Evolutionary conservation across 2,329 filamentous ascomycete genomes (phyloP).

Genomic region (Neofusicoccum kwambonambiense): DNA sequence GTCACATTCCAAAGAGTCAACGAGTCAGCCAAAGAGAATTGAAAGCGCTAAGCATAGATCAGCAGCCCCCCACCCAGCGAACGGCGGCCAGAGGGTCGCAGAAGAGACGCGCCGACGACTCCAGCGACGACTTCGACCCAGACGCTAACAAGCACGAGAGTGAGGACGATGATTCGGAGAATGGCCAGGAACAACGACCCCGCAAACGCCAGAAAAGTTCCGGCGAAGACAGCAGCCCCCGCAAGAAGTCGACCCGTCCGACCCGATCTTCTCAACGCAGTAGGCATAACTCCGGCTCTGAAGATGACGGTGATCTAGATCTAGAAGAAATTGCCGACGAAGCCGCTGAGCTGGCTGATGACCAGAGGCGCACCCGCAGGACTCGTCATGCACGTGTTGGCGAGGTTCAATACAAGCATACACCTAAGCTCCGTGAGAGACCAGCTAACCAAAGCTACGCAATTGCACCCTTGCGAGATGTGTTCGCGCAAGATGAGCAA

Average conservation of each 20-base stretch:
- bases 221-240: constrained; percentile 23
- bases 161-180: constrained; percentile 54
- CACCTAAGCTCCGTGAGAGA: constrained; percentile 59
- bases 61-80: background rate
- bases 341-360: constrained; percentile 57
- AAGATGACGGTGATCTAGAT: constrained; percentile 44
- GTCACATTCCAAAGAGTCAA: constrained; percentile 24
- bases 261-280: constrained; percentile 46
- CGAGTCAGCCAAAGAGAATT: background rate
- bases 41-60: constrained; percentile 24
- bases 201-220: constrained; percentile 37
- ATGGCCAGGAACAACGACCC: constrained; percentile 43
- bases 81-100: constrained; percentile 17
- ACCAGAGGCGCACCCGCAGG: constrained; percentile 43
- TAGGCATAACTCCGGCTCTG: constrained; percentile 45
- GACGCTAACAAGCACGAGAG: constrained; percentile 43
- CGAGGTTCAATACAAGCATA: constrained; percentile 54
- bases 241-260: constrained; percentile 7
- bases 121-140: constrained; percentile 57
- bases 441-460: constrained; percentile 80
- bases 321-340: constrained; percentile 53
- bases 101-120: constrained; percentile 49
- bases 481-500: constrained; percentile 65
- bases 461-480: constrained; percentile 69
- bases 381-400: constrained; percentile 38